Base-by-base conservation (phyloP, 2,329 filamentous ascomycete genomes). In the Nothopassalora personata region DNA sequence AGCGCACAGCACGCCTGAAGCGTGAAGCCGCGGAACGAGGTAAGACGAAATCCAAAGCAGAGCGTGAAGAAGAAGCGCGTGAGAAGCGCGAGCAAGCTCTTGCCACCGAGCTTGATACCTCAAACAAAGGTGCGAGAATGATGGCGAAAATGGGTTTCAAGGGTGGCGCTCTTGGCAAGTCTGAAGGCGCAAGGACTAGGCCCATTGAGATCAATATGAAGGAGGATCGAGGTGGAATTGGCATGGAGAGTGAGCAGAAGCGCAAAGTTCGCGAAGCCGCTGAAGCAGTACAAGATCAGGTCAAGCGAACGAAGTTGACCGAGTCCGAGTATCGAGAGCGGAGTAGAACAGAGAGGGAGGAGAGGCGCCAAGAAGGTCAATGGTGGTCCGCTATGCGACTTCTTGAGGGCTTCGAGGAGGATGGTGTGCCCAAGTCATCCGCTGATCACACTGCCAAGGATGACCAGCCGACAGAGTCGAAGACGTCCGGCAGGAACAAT, bases 131-230 rank as follows among this genome's bases (percentile, higher is more conserved):
- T 1, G 85, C 95, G 62, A 86, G 90, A 64, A 97, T 99, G 91
- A 96, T 99, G 92, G 88, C 90, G 23, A 93, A 90, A 74, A 90
- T 99, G 81, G 94, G 94, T 0, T 99, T 95, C 77, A 79, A 84
- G 19, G 91, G 92, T 27, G 85, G 84, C 36, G 82, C 86, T 0
- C 78, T 97, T 3, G 94, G 94, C 1, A 85, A 83, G 66, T 77
- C 80, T n/a, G 63, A 64, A 57, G 67, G 76, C 52, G 77, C 77
- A 5, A 75, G 81, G 43, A 79, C 83, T 2, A 90, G 95, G 72
- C 94, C 94, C 0, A 84, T 99, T 59, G 80, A 83, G 34, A 79
- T 96, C 52, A 80, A 81, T 59, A 76, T 95, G 70, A 95, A 94
- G 72, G 88, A 91, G 54, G 88, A 88, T 68, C 82, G 89, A 2